Base-by-base conservation (phyloP, 305 asterid species). In the Fraxinus velutina region DNA sequence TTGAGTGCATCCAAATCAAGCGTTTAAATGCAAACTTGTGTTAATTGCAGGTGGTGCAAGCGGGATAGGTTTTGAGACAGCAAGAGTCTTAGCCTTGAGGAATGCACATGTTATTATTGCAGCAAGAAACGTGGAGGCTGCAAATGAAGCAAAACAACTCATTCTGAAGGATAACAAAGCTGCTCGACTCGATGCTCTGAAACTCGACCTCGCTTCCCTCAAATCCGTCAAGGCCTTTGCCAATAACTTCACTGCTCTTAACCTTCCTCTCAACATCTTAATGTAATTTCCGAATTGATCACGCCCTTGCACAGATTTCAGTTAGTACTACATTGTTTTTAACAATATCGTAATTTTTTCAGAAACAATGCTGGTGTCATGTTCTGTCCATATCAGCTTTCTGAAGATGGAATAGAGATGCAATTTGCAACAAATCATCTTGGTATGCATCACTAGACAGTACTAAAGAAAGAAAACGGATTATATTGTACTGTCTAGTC, bases 341-440 rank as follows among this genome's bases (percentile, higher is more conserved):
- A 27, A 68, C 19, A 24, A 68, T 24, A 29, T 68, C 34, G 32
- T 68, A 68, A 9, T 13, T 36, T 79, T 60, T 22, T 37, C 87
- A 90, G 92, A 83, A 88, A 87, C 82, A 90, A 90, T 84, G 93
- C 90, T 19, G 93, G 93, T 13, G 77, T 88, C 83, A 86, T 87
- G 90, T 80, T 84, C 27, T 87, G 91, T 74, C 89, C 90, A 33
- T 88, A 66, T 80, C n/a, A 22, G 4, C 73, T 80, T 79, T 88
- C 93, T 37, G 32, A 86, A 79, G 90, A 90, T 84, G 89, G 89
- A 71, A 71, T 88, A 30, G 91, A 90, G 83, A 86, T 88, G 86
- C 90, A 88, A 70, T 88, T 90, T 83, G 91, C 90, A 4, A 87
- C 90, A 19, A 88, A 88, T 82, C 86, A 88, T 84, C 88, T 90